These are phyloP conservation scores for Candida frijolesensis DNA, from an alignment of 1,139 yeast genomes.

Conservation along the genomic window DNA sequence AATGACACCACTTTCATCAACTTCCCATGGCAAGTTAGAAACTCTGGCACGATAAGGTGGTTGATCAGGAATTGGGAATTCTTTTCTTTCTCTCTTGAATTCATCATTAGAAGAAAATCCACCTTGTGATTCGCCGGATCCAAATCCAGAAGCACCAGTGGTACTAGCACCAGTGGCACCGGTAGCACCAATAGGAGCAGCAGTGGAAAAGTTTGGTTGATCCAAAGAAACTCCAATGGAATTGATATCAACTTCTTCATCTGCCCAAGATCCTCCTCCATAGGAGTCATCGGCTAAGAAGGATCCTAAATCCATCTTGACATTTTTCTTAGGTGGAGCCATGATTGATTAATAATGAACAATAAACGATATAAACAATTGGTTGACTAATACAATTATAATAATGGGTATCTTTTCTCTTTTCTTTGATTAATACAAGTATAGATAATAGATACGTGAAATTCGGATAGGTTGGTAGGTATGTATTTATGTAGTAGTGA, in stretches of 20 bases:
- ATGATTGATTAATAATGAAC: conserved; percentile 18
- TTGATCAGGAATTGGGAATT: conserved; percentile 83
- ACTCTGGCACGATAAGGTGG: conserved; percentile 93
- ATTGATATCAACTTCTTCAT: conserved; percentile 57
- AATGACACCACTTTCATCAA: conserved; percentile 63
- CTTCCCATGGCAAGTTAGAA: conserved; percentile 84
- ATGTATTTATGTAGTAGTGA: not conserved
- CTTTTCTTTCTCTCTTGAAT: conserved; percentile 51
- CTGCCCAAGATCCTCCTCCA: conserved; percentile 60
- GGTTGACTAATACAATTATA: not conserved
- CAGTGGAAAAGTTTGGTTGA: conserved; percentile 25
- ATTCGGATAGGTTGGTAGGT: not conserved
- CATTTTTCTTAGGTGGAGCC: conserved; percentile 47
- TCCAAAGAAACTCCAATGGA: conserved; percentile 50
- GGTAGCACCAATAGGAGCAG: conserved; percentile 23
- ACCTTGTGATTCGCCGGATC: conserved; percentile 9
- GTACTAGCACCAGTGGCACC: not conserved
- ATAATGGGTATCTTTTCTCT: not conserved
- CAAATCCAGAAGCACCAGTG: conserved; percentile 13
- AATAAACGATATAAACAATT: not conserved
- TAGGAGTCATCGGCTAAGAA: conserved; percentile 51
- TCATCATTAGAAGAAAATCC: conserved; percentile 8
- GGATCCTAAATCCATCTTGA: conserved; percentile 54
- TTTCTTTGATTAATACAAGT: not conserved
- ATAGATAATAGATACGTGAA: not conserved